Evolutionary conservation across 2,329 filamentous ascomycete genomes (phyloP), one percentile per base, ranked within the genome.

Genomic region (Ceratocystis huliohia): DNA sequence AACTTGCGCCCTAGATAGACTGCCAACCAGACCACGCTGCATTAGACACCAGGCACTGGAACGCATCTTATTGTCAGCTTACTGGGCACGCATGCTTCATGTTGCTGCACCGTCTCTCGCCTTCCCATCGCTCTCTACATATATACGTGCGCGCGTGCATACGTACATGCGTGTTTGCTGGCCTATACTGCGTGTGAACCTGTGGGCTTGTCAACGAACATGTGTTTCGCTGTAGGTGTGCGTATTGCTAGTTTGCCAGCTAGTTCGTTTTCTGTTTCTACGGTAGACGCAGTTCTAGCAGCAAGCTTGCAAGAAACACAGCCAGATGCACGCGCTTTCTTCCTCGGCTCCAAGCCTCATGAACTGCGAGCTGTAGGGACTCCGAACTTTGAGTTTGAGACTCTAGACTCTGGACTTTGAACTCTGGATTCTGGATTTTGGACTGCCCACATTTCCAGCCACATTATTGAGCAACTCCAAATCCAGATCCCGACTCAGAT

Each of bases 31-130:
- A 53, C 48, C 20, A 28, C 20, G 25, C 48, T 15, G 8, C 8
- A 25, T 28, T n/a, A 22, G 20, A 53, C 8, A 25, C 48, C 22
- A 22, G 15, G 48, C 13, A 10, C 46, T 48, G 20, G n/a, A n/a
- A n/a, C 46, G 2, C 5, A 22, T 48, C 48, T 25, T 53, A 5
- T 25, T 53, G n/a, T 10, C 56, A 30, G 30, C 28, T 59, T 59
- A 59, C 30, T 59, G 56, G 56, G 56, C 56, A 59, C 28, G 33
- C 56, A 59, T 59, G 56, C 56, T 59, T 37, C 20, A 15, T 33
- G 53, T n/a, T 59, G 28, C n/a, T 33, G 28, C 56, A 53, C 22
- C n/a, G n/a, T 25, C 6, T n/a, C n/a, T 25, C n/a, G 48, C 37
- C 37, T 41, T 41, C 37, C 13, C 37, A 13, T 41, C 15, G 25